A percentile compares a stretch with the other conserved stretches of the same genome.
These are phyloP conservation scores for Alternaria burnsii DNA, from an alignment of 2,329 filamentous ascomycete species.

Conservation along the genomic window DNA sequence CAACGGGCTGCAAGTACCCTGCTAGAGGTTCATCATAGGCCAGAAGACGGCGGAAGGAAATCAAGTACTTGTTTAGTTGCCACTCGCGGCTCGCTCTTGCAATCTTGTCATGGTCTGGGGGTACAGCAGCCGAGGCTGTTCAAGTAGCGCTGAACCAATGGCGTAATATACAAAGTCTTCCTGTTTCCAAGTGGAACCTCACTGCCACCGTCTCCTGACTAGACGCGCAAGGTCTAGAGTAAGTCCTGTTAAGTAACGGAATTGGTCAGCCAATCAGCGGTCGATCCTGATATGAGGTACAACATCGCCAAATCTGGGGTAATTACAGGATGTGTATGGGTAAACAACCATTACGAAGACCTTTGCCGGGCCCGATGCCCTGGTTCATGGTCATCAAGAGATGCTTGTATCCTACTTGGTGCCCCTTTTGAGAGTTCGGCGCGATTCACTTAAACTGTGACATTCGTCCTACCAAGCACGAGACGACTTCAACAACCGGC, in stretches of 20 bases:
- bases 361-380: neutral
- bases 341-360: neutral
- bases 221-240: neutral
- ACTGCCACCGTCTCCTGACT: neutral
- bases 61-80: neutral
- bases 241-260: neutral
- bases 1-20: neutral
- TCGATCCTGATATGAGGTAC: slow-evolving; percentile 19
- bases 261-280: slow-evolving; percentile 17
- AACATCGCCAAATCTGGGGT: slow-evolving; percentile 19
- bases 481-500: too few relatives aligned
- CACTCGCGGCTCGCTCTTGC: neutral
- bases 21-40: neutral
- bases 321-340: slow-evolving; percentile 15
- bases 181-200: neutral
- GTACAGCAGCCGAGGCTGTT: neutral
- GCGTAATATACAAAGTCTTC: neutral
- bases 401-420: neutral
- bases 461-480: too few relatives aligned
- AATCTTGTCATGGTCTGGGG: neutral
- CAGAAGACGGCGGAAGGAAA: neutral
- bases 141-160: too few relatives aligned
- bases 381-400: neutral
- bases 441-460: too few relatives aligned
- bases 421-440: neutral